phyloP scores from a whole-genome alignment of 202 grass and related monocot genomes.

The Elaeis oleifera region DNA sequence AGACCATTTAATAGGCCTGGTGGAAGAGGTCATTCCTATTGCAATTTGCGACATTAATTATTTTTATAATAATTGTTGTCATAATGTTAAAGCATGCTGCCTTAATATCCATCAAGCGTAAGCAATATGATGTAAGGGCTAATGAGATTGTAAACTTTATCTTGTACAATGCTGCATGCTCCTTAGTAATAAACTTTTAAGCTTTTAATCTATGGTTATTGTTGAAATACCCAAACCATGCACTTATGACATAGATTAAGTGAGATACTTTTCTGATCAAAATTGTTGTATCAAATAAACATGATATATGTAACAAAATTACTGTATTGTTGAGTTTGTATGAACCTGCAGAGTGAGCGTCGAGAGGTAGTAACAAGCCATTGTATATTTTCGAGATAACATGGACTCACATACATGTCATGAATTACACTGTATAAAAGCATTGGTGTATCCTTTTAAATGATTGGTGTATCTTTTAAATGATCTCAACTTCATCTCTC shows the following conservation, averaged over 20 bases:
- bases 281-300: too few relatives aligned
- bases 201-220: too few relatives aligned
- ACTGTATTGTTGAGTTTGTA: too few relatives aligned
- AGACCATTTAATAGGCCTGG: slow-evolving; percentile 26
- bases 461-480: background rate
- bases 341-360: too few relatives aligned
- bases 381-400: background rate
- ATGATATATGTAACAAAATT: too few relatives aligned
- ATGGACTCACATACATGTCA: background rate
- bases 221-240: too few relatives aligned
- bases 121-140: too few relatives aligned
- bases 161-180: too few relatives aligned
- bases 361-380: background rate
- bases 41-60: background rate
- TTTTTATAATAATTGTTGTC: background rate
- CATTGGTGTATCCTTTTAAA: background rate
- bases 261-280: too few relatives aligned
- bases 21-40: slow-evolving; percentile 32
- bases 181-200: too few relatives aligned
- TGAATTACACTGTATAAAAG: background rate
- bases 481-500: background rate
- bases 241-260: too few relatives aligned
- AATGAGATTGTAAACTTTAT: too few relatives aligned
- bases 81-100: background rate
- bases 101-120: background rate